Percentiles rank a stretch among this genome's conserved stretches.
Evolutionary conservation across 441 rosid genomes (phyloP).

Genomic region (Cnidoscolus chayamansa): DNA sequence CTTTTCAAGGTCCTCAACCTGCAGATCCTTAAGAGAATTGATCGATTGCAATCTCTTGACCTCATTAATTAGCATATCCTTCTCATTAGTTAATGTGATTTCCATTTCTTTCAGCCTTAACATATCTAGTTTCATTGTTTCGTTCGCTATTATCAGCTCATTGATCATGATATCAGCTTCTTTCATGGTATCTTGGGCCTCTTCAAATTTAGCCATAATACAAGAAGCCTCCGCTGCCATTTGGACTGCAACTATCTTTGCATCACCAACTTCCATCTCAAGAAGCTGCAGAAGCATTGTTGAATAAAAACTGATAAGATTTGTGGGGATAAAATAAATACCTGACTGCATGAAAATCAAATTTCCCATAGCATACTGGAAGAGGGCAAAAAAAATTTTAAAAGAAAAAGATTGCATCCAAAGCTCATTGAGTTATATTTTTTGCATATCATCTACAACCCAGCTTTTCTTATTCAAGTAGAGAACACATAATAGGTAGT

Average conservation of each 20-base stretch:
- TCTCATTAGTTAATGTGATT: conserved; percentile 49
- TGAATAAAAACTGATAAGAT: conserved; percentile 1
- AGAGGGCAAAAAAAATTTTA: neutral
- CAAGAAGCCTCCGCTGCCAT: conserved; percentile 69
- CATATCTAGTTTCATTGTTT: conserved; percentile 63
- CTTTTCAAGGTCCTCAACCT: conserved; percentile 58
- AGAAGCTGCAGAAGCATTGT: conserved; percentile 50
- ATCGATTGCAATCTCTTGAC: conserved; percentile 56
- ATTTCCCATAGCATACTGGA: neutral
- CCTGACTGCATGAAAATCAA: neutral
- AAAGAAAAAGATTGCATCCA: neutral
- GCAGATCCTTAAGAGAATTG: conserved; percentile 47
- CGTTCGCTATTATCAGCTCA: conserved; percentile 75
- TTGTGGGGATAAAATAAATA: neutral
- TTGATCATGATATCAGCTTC: conserved; percentile 90
- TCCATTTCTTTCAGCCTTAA: conserved; percentile 50
- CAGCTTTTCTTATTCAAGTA: neutral
- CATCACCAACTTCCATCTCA: conserved; percentile 71
- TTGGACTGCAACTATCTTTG: conserved; percentile 59
- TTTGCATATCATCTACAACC: neutral
- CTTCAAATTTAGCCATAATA: conserved; percentile 75
- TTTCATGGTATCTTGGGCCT: conserved; percentile 81
- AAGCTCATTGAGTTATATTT: neutral
- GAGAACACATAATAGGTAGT: neutral
- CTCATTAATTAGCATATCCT: conserved; percentile 47